Evolutionary conservation across 192 early-diverging fungal genomes (phyloP), one percentile per base, ranked within the genome.

Genomic region (Backusella mclennaniae): DNA sequence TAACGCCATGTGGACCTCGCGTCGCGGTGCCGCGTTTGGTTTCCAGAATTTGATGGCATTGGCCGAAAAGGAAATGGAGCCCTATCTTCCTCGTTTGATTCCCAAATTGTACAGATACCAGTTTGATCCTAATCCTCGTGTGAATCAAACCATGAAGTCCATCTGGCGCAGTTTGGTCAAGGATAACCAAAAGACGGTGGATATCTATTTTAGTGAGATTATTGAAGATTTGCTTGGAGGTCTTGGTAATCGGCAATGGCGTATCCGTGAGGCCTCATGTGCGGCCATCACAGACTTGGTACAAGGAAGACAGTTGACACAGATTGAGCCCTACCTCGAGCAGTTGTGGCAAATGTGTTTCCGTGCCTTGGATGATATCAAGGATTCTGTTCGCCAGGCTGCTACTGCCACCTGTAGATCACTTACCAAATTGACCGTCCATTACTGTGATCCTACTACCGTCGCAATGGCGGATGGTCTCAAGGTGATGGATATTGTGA

Each of bases 281-380:
- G 70, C 81, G 35, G 95, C 95, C n/a, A 84, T 95, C 39, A 87
- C 87, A 2, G 95, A 96, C 76, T 69, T 95, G 9, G 77, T 95
- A 1, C 87, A 90, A 70, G 93, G 94, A 8, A 81, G 89, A 11
- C 86, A 88, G 46, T 81, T 95, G 33, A 83, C 85, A 49, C 90
- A 94, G 75, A 79, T 96, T 5, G 84, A 94, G 75, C 90, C 90
- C 0, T 93, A 94, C 53, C 73, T 98, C 39, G 91, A 96, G 72
- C 86, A 85, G 9, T 84, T 96, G 31, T 98, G 97, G 97, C 88
- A 83, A 23, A 96, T 97, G 95, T 90, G 88, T 15, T 98, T 98
- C 85, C 80, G 96, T 35, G 90, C 90, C 29, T 78, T 98, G 33
- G 97, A 98, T 78, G 97, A 98, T 74, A 96, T 98, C 80, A 97